Percentiles rank a stretch among this genome's conserved stretches.
Conservation (phyloP, 768 basidiomycete species). For the Kwoniella bestiolae region DNA sequence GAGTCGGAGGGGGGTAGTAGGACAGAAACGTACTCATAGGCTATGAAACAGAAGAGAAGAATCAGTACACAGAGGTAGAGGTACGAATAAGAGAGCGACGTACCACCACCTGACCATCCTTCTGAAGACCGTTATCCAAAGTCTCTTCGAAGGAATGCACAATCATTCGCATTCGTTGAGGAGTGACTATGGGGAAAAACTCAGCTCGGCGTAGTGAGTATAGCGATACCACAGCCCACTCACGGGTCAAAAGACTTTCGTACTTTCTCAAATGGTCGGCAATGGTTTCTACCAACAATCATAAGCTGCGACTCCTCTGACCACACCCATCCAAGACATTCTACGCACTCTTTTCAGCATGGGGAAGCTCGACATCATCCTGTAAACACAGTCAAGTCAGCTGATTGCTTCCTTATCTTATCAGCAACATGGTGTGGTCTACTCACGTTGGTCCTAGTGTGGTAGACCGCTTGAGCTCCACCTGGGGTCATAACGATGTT, state of each 20-base stretch:
- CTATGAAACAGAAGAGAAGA: slow-evolving; percentile 10
- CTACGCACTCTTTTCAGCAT: slow-evolving; percentile 81
- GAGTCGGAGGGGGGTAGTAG: not conserved
- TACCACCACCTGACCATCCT: slow-evolving; percentile 84
- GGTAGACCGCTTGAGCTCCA: slow-evolving; percentile 80
- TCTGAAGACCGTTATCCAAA: slow-evolving; percentile 80
- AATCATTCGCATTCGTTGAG: slow-evolving; percentile 68
- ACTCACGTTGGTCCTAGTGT: slow-evolving; percentile 82
- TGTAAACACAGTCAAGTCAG: slow-evolving; percentile 10
- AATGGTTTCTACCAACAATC: slow-evolving; percentile 66
- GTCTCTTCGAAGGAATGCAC: slow-evolving; percentile 94
- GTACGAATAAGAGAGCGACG: slow-evolving; percentile 57
- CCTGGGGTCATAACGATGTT: slow-evolving; percentile 72
- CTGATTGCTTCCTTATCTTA: not conserved
- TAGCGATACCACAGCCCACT: slow-evolving; percentile 13
- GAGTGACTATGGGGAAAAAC: slow-evolving; percentile 33
- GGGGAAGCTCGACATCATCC: slow-evolving; percentile 73
- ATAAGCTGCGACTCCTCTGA: not conserved
- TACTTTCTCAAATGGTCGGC: slow-evolving; percentile 90
- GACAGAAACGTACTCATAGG: slow-evolving; percentile 51
- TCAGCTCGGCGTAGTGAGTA: slow-evolving; percentile 57
- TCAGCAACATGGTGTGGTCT: not conserved
- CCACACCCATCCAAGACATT: not conserved
- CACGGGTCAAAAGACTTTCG: slow-evolving; percentile 72
- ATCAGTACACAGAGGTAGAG: slow-evolving; percentile 4